A percentile compares a stretch with the other conserved stretches of the same genome.
phyloP scores from a whole-genome alignment of 306 rosid genomes.

The Casuarina cunninghamiana region DNA sequence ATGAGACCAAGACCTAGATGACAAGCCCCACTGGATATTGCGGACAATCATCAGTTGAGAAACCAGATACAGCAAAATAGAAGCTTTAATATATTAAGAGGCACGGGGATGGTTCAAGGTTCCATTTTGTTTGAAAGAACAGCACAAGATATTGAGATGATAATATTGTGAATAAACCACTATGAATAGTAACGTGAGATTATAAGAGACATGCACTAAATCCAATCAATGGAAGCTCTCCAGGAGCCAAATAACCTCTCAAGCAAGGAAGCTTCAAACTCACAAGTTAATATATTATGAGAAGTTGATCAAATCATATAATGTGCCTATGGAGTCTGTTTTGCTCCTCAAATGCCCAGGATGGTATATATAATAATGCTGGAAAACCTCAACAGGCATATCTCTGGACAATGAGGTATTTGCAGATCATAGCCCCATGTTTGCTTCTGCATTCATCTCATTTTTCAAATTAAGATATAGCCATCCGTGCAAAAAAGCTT shows the following conservation, averaged over 20 bases:
- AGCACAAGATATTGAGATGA: neutral
- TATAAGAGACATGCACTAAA: neutral
- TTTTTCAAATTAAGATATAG: neutral
- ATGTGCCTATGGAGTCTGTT: neutral
- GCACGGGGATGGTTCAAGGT: conserved; percentile 1
- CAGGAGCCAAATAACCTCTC: neutral
- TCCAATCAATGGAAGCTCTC: neutral
- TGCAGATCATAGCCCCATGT: neutral
- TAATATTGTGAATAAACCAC: neutral
- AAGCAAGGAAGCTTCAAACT: neutral
- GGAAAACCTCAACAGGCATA: neutral
- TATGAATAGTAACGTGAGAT: neutral
- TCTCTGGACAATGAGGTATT: neutral
- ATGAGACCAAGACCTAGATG: neutral
- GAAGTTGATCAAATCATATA: neutral
- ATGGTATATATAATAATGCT: neutral
- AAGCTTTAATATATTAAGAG: neutral
- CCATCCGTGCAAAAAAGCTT: neutral
- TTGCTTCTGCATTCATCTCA: neutral
- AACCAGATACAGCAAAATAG: neutral
- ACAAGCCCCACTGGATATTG: neutral
- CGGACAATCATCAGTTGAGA: neutral
- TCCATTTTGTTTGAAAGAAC: neutral
- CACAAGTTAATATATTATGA: neutral
- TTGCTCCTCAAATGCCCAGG: neutral